Evolutionary conservation across 2,329 filamentous ascomycete species (phyloP), one percentile per base, ranked within the genome.

Genomic region (Orbilia blumenaviensis): DNA sequence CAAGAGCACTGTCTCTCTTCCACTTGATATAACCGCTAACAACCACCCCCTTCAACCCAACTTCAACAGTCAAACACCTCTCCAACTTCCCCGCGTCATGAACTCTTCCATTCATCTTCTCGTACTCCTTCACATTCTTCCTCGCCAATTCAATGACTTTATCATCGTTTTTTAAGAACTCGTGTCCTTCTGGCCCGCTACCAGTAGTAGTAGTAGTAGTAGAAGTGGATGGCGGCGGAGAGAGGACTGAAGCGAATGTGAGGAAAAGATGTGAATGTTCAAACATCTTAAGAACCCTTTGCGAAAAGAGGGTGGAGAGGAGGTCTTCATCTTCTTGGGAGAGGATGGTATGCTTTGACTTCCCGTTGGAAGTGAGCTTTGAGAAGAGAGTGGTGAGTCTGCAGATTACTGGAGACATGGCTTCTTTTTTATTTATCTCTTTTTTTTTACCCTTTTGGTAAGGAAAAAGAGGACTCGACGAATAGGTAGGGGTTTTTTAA

Each of bases 61-160:
- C 18, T 7, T 68, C 18, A 1, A 67, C 58, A 23, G 63, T 50
- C 14, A 76, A 25, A 44, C 63, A 63, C n/a, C 71, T 46, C 48
- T 38, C 56, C 42, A 76, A 36, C 29, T 76, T 76, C 5, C 63
- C 66, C 12, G 64, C 67, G 50, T 76, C 71, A 44, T 68, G 69
- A 42, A 76, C 42, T 32, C 58, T 50, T 25, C 63, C 64, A 52
- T 56, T 56, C 52, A 69, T 68, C 25, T 52, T 34, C 27, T 76
- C 63, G 27, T 68, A 62, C 3, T 27, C n/a, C 29, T 60, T 68
- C n/a, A 27, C 27, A 16, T 68, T 69, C 38, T 54, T 76, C 4
- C 52, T 21, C 3, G 56, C 23, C 8, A 27, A 38, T 9, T 25
- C 21, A 29, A 68, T 60, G 48, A 76, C 58, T 3, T 54, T 16